Evolutionary conservation across 176 grass and related monocot species (phyloP).

Genomic region (Triticum turgidum): DNA sequence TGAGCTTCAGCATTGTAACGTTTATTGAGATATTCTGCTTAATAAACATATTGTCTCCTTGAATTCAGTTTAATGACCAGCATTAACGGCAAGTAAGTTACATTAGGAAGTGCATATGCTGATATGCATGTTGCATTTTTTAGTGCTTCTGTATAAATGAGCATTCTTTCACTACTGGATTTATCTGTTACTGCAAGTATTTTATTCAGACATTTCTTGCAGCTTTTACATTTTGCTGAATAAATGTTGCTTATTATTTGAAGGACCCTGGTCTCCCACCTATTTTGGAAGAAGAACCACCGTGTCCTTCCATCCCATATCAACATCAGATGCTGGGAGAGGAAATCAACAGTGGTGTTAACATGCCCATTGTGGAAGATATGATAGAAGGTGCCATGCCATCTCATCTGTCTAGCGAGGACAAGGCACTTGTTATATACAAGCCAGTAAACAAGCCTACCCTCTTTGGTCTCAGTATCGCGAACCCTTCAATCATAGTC

Average conservation of each 20-base stretch:
- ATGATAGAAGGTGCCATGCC: constrained; percentile 33
- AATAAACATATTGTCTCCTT: neutral
- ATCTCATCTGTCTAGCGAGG: constrained; percentile 31
- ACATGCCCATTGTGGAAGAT: constrained; percentile 32
- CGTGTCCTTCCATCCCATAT: constrained; percentile 16
- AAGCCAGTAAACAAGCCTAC: constrained; percentile 41
- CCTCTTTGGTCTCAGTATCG: constrained; percentile 20
- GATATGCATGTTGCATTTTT: neutral
- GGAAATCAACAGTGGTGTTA: constrained; percentile 22
- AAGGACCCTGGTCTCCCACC: constrained; percentile 55
- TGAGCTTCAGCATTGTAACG: neutral
- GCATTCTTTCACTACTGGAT: neutral
- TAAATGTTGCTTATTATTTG: constrained; percentile 29
- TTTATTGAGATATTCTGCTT: neutral
- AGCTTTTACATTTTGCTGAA: constrained; percentile 21
- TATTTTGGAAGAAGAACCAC: constrained; percentile 52
- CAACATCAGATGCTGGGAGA: constrained; percentile 30
- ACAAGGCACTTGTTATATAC: constrained; percentile 79
- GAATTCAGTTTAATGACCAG: neutral
- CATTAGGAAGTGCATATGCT: neutral
- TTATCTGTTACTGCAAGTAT: constrained; percentile 1
- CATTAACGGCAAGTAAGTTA: constrained; percentile 1
- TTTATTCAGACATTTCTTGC: constrained; percentile 6
- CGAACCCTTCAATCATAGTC: constrained; percentile 66
- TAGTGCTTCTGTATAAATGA: constrained; percentile 3